These are phyloP conservation scores for Colletotrichum liaoningense DNA, from an alignment of 2,329 filamentous ascomycete species.

Conservation along the genomic window DNA sequence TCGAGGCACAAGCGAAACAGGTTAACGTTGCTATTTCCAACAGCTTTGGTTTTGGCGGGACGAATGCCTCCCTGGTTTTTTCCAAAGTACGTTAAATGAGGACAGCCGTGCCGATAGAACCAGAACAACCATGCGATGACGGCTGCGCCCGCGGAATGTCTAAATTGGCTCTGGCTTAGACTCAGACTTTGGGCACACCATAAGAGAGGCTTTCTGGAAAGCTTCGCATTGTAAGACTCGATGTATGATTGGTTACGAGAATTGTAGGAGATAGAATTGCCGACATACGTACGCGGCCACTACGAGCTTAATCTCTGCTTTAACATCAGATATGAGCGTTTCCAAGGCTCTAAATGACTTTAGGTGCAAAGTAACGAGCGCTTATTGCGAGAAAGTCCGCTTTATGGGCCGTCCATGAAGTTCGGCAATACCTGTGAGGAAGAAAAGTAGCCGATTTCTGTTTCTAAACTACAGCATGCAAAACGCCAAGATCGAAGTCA, in stretches of 20 bases:
- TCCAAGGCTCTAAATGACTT: not conserved
- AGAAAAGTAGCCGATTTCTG: not conserved
- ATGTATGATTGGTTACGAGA: not conserved
- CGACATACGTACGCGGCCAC: not conserved
- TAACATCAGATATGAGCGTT: not conserved
- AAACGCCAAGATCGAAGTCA: not conserved
- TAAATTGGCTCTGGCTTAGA: not conserved
- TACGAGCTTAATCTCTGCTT: not conserved
- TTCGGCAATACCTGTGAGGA: not conserved
- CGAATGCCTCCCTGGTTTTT: constrained; percentile 91
- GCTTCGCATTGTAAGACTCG: not conserved
- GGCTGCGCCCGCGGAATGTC: not conserved
- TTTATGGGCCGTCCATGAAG: not conserved
- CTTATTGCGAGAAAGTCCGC: not conserved
- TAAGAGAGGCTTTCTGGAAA: too few species aligned
- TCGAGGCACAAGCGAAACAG: constrained; percentile 74
- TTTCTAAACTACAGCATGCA: not conserved
- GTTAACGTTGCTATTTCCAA: constrained; percentile 87
- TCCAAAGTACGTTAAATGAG: constrained; percentile 44
- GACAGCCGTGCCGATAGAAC: not conserved
- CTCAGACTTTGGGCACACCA: not conserved
- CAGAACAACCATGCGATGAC: constrained; percentile 11
- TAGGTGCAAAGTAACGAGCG: not conserved
- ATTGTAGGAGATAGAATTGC: not conserved
- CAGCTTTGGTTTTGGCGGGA: constrained; percentile 97